Base-by-base conservation (phyloP, 306 rosid species). In the Acacia acuminata region DNA sequence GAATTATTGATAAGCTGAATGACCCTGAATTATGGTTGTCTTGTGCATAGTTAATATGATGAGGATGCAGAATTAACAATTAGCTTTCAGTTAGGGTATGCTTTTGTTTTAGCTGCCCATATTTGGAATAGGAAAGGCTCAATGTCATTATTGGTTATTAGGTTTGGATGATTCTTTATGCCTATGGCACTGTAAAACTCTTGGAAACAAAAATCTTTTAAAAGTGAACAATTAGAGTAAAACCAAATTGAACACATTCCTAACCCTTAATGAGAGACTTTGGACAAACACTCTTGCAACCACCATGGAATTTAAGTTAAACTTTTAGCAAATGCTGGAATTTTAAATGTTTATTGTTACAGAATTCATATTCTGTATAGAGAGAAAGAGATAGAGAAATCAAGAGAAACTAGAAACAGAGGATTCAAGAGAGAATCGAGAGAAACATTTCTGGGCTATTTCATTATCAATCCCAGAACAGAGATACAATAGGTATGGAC, bases 201-300 rank as follows among this genome's bases (percentile, higher is more conserved):
- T 1, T 36, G 68, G 60, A 51, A 42, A 66, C 42, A 66, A 53
- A 30, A 12, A 19, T 53, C 38, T 81, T 38, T 55, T 43, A 56
- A 58, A 17, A 72, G 5, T 13, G 51, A 47, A 53, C 61, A 53
- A 53, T 53, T 20, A 32, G 15, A 51, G 51, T 8, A 50, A 32
- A 67, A 73, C 44, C 72, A 71, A 10, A 15, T 36, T 81, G 44
- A 42, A 64, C 56, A 36, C 34, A 64, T 22, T 53, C 40, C 17
- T 53, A 65, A 51, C 40, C 84, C 67, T 82, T 53, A 47, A 63
- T 36, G 27, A 45, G 43, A 38, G 78, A 43, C 65, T 53, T 53
- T 53, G 22, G 60, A 53, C 60, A 53, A 53, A 53, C 60, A 53
- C 3, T 5, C 61, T 12, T 53, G 61, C 61, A 53, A 27, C 9